A percentile compares a stretch with the other conserved stretches of the same genome.
phyloP scores from a whole-genome alignment of 1,284 basidiomycete genomes.

The Cutaneotrichosporon sp. region DNA sequence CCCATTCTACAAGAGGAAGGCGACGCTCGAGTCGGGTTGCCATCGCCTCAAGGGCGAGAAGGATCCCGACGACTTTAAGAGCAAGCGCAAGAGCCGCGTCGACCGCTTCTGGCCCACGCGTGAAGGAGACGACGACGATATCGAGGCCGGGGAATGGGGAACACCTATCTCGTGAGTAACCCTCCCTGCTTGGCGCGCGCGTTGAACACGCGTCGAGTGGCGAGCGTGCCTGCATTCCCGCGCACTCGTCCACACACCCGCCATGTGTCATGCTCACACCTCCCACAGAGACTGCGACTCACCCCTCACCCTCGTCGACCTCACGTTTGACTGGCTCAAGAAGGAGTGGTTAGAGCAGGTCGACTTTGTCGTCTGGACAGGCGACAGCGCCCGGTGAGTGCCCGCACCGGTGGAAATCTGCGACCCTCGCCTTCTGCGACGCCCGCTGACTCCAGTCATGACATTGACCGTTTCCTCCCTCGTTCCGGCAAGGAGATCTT shows the following conservation, averaged over 20 bases:
- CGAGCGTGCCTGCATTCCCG: not conserved
- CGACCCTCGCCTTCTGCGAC: constrained; percentile 4
- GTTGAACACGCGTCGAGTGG: not conserved
- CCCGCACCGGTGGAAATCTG: constrained; percentile 4
- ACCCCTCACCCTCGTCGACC: constrained; percentile 73
- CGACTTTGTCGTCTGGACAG: constrained; percentile 93
- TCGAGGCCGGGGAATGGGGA: constrained; percentile 10
- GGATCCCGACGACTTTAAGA: constrained; percentile 27
- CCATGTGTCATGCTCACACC: not conserved
- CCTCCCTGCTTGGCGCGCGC: not conserved
- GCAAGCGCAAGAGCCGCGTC: constrained; percentile 17
- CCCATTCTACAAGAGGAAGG: constrained; percentile 46
- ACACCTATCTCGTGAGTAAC: constrained; percentile 5
- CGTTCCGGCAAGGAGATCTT: constrained; percentile 82
- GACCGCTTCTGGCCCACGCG: constrained; percentile 19
- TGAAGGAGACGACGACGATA: constrained; percentile 20
- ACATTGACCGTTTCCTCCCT: constrained; percentile 77
- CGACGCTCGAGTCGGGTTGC: constrained; percentile 48
- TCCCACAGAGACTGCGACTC: constrained; percentile 78
- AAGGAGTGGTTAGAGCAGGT: constrained; percentile 78
- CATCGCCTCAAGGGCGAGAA: constrained; percentile 34
- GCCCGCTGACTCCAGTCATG: constrained; percentile 64
- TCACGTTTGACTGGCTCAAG: constrained; percentile 77
- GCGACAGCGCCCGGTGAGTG: constrained; percentile 79
- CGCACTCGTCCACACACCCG: not conserved